Evolutionary conservation across 148 eudicot genomes (phyloP).

Genomic region (Rhododendron williamsianum): DNA sequence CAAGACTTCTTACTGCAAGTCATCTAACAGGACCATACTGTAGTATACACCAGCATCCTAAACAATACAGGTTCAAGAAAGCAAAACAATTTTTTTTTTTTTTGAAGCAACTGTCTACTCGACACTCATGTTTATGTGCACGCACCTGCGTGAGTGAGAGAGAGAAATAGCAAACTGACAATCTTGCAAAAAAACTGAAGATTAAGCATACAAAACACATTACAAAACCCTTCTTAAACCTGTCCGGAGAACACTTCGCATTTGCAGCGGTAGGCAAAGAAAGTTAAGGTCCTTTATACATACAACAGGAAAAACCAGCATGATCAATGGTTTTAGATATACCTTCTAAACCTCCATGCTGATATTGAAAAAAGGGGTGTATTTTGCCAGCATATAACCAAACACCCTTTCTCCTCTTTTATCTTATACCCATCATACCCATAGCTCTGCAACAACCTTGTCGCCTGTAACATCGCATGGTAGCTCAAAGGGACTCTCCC

Average conservation of each 20-base stretch:
- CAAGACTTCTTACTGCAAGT: neutral
- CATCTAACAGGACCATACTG: neutral
- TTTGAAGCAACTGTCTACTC: neutral
- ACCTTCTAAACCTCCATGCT: conserved; percentile 54
- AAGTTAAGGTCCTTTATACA: conserved; percentile 8
- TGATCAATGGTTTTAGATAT: conserved; percentile 16
- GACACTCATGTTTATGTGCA: neutral
- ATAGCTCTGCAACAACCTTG: conserved; percentile 44
- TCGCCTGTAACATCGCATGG: conserved; percentile 39
- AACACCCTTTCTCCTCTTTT: conserved; percentile 44
- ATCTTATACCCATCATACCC: conserved; percentile 48
- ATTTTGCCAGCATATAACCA: conserved; percentile 62
- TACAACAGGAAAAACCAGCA: neutral
- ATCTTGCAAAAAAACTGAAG: neutral
- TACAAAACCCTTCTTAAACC: neutral
- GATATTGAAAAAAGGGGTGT: conserved; percentile 57
- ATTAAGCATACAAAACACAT: neutral
- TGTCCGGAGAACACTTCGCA: neutral
- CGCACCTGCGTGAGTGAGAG: neutral
- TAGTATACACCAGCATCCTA: neutral
- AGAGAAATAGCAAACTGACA: neutral
- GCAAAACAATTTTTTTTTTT: neutral
- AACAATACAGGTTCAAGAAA: neutral
- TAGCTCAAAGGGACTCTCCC: conserved; percentile 44
- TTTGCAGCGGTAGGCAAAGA: neutral